These are phyloP conservation scores for Debaryomycetaceae sp. DNA, from an alignment of 1,139 yeast species.

Conservation along the genomic window DNA sequence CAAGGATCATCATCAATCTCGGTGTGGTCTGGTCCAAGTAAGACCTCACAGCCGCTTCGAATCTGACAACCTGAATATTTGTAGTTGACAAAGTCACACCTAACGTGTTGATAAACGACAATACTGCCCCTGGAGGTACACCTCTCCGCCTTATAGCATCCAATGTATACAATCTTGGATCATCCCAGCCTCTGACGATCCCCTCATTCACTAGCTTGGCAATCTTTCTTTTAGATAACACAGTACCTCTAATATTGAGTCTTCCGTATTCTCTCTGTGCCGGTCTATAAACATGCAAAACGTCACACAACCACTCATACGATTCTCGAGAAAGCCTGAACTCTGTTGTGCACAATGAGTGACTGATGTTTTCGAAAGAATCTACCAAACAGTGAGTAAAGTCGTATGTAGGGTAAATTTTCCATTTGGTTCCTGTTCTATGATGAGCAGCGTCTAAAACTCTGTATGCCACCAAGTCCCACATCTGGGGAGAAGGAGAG, in stretches of 20 bases:
- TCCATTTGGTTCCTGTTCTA: slow-evolving; percentile 96
- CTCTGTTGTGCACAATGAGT: slow-evolving; percentile 93
- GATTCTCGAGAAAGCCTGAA: slow-evolving; percentile 89
- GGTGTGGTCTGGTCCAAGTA: slow-evolving; percentile 91
- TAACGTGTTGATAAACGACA: slow-evolving; percentile 86
- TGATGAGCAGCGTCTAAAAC: slow-evolving; percentile 90
- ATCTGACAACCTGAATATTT: slow-evolving; percentile 84
- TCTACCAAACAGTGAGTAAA: slow-evolving; percentile 99
- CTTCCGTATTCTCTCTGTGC: slow-evolving; percentile 99
- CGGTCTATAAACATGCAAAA: slow-evolving; percentile 91
- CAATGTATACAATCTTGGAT: slow-evolving; percentile 91
- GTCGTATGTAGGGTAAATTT: slow-evolving; percentile 96
- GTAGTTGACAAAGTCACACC: slow-evolving; percentile 96
- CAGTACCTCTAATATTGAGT: slow-evolving; percentile 89
- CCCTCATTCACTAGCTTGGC: slow-evolving; percentile 82
- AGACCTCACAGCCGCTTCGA: slow-evolving; percentile 84
- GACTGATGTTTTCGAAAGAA: slow-evolving; percentile 93
- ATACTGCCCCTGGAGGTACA: slow-evolving; percentile 98
- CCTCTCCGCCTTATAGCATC: slow-evolving; percentile 97
- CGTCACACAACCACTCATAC: slow-evolving; percentile 98
- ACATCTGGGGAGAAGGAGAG: slow-evolving; percentile 98
- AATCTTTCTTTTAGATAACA: slow-evolving; percentile 92
- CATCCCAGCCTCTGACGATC: slow-evolving; percentile 95
- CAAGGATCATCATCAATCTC: slow-evolving; percentile 87
- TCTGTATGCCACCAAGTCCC: slow-evolving; percentile 99